phyloP scores from a whole-genome alignment of 169 alveolate genomes.

The Plasmodium reichenowi region DNA sequence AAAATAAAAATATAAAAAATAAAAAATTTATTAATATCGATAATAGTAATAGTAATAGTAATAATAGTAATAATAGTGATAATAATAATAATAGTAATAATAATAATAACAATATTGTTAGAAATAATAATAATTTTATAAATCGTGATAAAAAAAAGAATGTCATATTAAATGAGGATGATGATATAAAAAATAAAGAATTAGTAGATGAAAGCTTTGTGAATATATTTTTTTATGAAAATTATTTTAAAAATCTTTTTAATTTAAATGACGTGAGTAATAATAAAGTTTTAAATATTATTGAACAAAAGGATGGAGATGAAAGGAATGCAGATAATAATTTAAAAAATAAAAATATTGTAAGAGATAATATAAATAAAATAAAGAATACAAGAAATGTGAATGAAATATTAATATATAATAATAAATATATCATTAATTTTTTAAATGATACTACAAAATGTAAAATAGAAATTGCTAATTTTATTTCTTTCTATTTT shows the following conservation, averaged over 20 bases:
- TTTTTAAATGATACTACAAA: slow-evolving; percentile 17
- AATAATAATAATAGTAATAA: background rate
- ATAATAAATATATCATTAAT: slow-evolving; percentile 31
- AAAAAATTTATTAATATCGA: background rate
- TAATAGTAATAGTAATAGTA: background rate
- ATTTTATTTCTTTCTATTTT: slow-evolving; percentile 65
- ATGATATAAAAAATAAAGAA: background rate
- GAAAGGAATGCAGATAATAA: slow-evolving; percentile 4
- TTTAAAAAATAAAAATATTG: background rate
- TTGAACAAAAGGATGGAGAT: background rate
- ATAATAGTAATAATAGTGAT: background rate
- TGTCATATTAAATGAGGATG: background rate
- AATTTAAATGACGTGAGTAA: slow-evolving; percentile 10
- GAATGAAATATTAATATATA: slow-evolving; percentile 16
- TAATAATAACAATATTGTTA: background rate
- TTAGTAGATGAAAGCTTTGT: background rate
- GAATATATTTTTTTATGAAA: slow-evolving; percentile 36
- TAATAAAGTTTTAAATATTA: slow-evolving; percentile 1
- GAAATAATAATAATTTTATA: background rate
- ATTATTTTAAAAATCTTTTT: slow-evolving; percentile 23
- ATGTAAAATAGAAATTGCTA: slow-evolving; percentile 60
- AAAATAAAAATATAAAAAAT: background rate
- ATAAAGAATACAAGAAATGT: slow-evolving; percentile 7
- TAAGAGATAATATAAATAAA: background rate
- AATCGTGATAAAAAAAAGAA: background rate